Evolutionary conservation across 768 basidiomycete species (phyloP), one percentile per base, ranked within the genome.

Genomic region (Leucocoprinus birnbaumii): DNA sequence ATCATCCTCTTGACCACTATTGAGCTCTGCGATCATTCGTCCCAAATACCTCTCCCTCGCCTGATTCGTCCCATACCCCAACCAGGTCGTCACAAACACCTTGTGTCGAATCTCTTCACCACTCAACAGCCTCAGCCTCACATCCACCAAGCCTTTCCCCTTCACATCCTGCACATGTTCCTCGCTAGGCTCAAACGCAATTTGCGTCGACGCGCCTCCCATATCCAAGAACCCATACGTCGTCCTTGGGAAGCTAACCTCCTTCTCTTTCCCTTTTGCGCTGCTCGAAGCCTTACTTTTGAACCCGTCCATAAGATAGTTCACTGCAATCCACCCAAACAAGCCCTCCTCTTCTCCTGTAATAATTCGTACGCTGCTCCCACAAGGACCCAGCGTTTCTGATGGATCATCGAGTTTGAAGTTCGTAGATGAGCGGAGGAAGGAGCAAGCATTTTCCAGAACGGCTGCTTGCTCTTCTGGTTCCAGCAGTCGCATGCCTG

Each of bases 151-250:
- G 53, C 86, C 80, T 51, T 84, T 81, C 55, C 86, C 80, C 50
- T 84, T 81, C 34, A 80, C 68, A 53, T 80, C 77, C 57, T 75
- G 69, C 41, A 73, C 71, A 56, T 80, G 79, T 55, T 84, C 86
- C 5, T 73, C 68, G 41, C 80, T 80, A 0, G 97, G 97, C 64
- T 98, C 94, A 64, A 98, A 99, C 10, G 97, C 97, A 58, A 99
- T 95, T 70, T 99, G 97, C 7, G 96, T 98, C 13, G 95, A 98
- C 16, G 97, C 97, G 22, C 97, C 96, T 50, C 97, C 97, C 97
- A 98, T 99, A 68, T 99, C 97, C 60, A 99, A 76, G 69, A 99
- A 99, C 4, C 97, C 97, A 64, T 93, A 98, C 3, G 96, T 98
- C 18, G 92, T 91, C 47, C 78, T 80, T 14, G 41, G 40, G 21